Evolutionary conservation across 129 eudicot genomes (phyloP), one percentile per base, ranked within the genome.

Genomic region (Flaveria robusta): DNA sequence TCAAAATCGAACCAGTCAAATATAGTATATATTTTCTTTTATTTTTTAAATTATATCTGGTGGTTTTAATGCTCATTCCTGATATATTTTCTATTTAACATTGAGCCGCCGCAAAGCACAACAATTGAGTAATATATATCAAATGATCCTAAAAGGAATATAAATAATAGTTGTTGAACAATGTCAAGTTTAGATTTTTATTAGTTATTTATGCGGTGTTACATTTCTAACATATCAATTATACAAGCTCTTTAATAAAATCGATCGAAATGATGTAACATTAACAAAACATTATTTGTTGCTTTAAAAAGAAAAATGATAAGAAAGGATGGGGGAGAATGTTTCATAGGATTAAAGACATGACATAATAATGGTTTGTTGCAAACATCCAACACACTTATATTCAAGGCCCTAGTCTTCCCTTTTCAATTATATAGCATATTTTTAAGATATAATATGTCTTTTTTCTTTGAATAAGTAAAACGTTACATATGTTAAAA

Each of bases 371-470:
- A 62, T 62, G 19, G 67, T 27, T 62, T 62, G 67, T 62, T 62
- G 42, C 67, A 62, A 62, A 62, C 29, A 27, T 62, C 67, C 67
- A 62, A 62, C 67, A 62, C 67, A 23, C 65, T 58, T 58, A 58
- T 58, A 58, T 58, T 58, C 65, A 22, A 58, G 65, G 67, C 67
- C 67, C 42, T 62, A 26, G 41, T 6, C 3, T 62, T 11, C 41
- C 67, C 67, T 27, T 62, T 62, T 62, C 67, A 62, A 26, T 62
- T 62, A 62, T 62, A 27, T 24, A 59, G 66, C 7, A 34, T 59
- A 59, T 59, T 9, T 59, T 59, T 34, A 11, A 11, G 5, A 23
- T 59, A 9, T n/a, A 23, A 23, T 19, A 24, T 7, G 0, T 11
- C 13, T 4, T 24, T 23, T 59, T 59, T 59, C 37, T 24, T 24